Evolutionary conservation across 2,329 filamentous ascomycete genomes (phyloP), one percentile per base, ranked within the genome.

Genomic region (Pseudogymnoascus sp.): DNA sequence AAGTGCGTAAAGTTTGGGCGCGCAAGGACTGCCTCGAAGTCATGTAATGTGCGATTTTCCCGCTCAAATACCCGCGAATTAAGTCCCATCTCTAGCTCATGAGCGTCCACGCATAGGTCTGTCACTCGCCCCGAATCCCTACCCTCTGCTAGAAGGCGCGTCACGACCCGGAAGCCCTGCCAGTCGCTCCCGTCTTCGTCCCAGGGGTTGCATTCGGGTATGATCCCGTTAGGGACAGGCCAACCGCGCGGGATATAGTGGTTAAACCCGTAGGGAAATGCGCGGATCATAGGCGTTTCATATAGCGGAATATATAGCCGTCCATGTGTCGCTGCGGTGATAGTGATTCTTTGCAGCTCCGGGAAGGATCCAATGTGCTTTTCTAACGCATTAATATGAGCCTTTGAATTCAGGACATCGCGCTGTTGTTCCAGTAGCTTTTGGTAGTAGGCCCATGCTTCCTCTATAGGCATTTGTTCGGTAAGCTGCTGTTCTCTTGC

Each of bases 271-370:
- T 63, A 56, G 0, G 76, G 76, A 12, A 80, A 73, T 2, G 72
- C 70, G 4, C 77, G 76, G 33, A 78, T 76, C 68, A 76, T 76
- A 1, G 78, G 78, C 0, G 78, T 79, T 19, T 75, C 65, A 59
- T 79, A 79, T 0, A 73, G 63, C 0, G 78, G 78, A 0, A 62
- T 59, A n/a, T 74, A 72, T 0, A 74, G 63, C 50, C 69, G 67
- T 0, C 76, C 75, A 65, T 79, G 78, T 0, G 75, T 69, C 2
- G 75, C 75, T 6, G 74, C 74, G 3, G 78, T 79, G 11, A 80
- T 63, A 0, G 70, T 77, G 7, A 81, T 66, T 46, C 71, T 73
- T 35, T 63, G 70, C 2, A 80, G 67, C 2, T 67, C 69, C 0
- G 75, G 73, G 46, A 79, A 78, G 2, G 66, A 70, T 10, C 66